Evolutionary conservation across 768 basidiomycete species (phyloP).

Genomic region (Multifurca ochricompacta): DNA sequence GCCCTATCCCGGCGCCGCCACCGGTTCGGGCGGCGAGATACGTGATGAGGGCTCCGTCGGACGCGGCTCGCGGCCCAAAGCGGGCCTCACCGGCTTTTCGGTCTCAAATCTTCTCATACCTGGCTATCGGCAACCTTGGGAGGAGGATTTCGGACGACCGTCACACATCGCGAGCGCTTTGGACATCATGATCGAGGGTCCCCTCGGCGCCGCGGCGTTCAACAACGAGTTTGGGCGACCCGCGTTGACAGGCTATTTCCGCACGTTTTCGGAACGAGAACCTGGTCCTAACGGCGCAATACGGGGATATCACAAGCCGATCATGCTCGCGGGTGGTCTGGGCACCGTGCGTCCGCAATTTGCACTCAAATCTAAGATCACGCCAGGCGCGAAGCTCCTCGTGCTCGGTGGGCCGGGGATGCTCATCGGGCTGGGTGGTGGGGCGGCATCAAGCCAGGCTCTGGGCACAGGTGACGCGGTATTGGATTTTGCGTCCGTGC

Average conservation of each 20-base stretch:
- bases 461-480: constrained; percentile 87
- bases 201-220: constrained; percentile 90
- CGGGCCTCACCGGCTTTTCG: constrained; percentile 87
- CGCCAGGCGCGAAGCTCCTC: constrained; percentile 77
- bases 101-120: constrained; percentile 92
- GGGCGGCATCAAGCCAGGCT: constrained; percentile 90
- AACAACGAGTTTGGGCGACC: constrained; percentile 99
- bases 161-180: constrained; percentile 85
- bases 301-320: constrained; percentile 98
- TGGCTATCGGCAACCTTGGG: constrained; percentile 90
- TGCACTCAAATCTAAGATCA: constrained; percentile 70
- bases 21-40: constrained; percentile 97
- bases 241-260: constrained; percentile 87
- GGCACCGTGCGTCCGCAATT: constrained; percentile 86
- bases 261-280: constrained; percentile 82
- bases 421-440: constrained; percentile 94
- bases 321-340: constrained; percentile 98
- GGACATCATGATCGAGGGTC: constrained; percentile 96
- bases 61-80: constrained; percentile 92
- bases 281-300: constrained; percentile 53
- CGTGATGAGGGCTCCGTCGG: constrained; percentile 97
- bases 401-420: constrained; percentile 95
- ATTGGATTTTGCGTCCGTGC: constrained; percentile 95
- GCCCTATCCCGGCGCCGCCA: constrained; percentile 97
- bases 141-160: constrained; percentile 87